phyloP scores from a whole-genome alignment of 495 filamentous ascomycete genomes.

The Aspergillus baeticus region DNA sequence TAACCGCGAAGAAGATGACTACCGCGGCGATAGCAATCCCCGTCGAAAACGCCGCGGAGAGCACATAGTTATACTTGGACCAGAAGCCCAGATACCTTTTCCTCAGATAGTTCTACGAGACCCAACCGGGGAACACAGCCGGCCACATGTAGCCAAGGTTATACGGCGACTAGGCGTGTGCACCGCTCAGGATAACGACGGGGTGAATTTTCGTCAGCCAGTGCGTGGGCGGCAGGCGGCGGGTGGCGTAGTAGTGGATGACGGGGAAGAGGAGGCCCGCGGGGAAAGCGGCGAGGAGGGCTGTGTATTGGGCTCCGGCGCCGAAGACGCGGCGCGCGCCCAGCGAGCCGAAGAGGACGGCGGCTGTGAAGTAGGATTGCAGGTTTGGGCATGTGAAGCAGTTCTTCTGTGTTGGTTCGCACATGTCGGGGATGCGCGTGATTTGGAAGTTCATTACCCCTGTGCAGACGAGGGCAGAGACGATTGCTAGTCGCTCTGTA shows the following conservation, averaged over 20 bases:
- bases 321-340: conserved; percentile 33
- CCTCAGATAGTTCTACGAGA: neutral
- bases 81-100: neutral
- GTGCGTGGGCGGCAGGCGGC: no score
- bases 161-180: neutral
- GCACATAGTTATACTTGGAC: conserved; percentile 13
- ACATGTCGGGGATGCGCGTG: conserved; percentile 38
- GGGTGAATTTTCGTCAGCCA: neutral
- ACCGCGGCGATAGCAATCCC: conserved; percentile 6
- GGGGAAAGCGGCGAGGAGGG: conserved; percentile 34
- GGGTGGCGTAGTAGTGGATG: conserved; percentile 15
- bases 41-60: conserved; percentile 5
- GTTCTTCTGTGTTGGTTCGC: conserved; percentile 28
- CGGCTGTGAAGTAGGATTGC: conserved; percentile 40
- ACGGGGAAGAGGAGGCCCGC: conserved; percentile 37
- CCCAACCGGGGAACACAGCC: neutral
- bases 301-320: conserved; percentile 22
- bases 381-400: conserved; percentile 44
- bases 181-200: neutral
- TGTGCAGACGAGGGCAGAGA: conserved; percentile 37
- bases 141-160: neutral
- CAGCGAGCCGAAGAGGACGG: conserved; percentile 40
- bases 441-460: conserved; percentile 44
- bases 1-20: conserved; percentile 15
- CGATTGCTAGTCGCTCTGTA: conserved; percentile 24